A percentile compares a stretch with the other conserved stretches of the same genome.
phyloP scores from a whole-genome alignment of 345 rosid species.

The Arabidopsis thaliana region TAIR10.1 NC_003070.9:11943501-11944000 shows the following conservation, averaged over 20 bases:
- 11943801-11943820: not conserved
- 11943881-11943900: conserved; percentile 17
- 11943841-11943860: conserved; percentile 60
- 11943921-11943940: conserved; percentile 48
- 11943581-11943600: conserved; percentile 21
- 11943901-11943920: conserved; percentile 47
- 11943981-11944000: not conserved
- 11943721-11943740: not conserved
- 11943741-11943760: conserved; percentile 32
- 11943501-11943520: not conserved
- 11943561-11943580: conserved; percentile 19
- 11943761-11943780: conserved; percentile 36
- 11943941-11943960: conserved; percentile 48
- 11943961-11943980: not conserved
- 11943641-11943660: conserved; percentile 62
- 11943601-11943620: conserved; percentile 20
- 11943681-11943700: conserved; percentile 17
- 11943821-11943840: conserved; percentile 18
- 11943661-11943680: conserved; percentile 25
- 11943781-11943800: conserved; percentile 45
- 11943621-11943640: conserved; percentile 33
- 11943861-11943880: conserved; percentile 1
- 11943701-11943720: not conserved
- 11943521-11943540: not conserved
- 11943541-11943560: not conserved